phyloP scores from a whole-genome alignment of 192 early-diverging fungal species.

The Coemansia aciculifera region DNA sequence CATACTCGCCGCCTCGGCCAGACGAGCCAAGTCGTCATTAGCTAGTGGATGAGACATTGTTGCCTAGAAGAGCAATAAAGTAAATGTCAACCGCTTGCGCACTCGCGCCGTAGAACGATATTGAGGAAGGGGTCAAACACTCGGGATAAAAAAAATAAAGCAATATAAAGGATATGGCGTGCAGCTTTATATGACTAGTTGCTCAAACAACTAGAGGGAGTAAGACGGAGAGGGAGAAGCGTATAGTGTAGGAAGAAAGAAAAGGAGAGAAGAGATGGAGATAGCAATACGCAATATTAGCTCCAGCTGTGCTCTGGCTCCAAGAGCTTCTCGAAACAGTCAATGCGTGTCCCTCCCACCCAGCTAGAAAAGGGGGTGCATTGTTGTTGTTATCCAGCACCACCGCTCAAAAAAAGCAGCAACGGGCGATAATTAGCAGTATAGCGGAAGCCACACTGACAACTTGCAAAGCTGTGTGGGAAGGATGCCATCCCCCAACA shows the following conservation, averaged over 20 bases:
- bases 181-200: neutral
- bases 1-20: conserved; percentile 43
- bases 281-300: neutral
- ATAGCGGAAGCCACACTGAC: neutral
- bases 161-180: neutral
- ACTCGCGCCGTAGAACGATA: conserved; percentile 3
- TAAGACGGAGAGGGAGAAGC: neutral
- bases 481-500: neutral
- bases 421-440: neutral
- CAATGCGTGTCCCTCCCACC: conserved; percentile 2
- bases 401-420: conserved; percentile 1
- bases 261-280: conserved; percentile 13
- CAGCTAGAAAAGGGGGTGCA: neutral
- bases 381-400: conserved; percentile 7
- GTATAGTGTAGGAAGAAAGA: neutral
- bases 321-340: neutral
- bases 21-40: conserved; percentile 48
- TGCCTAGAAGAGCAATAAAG: neutral
- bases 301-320: neutral
- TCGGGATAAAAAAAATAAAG: neutral
- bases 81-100: neutral
- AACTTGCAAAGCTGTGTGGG: neutral
- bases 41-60: conserved; percentile 28
- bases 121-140: neutral
- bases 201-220: neutral